Base-by-base conservation (phyloP, 257 asterid species). In the Jacaranda copaia region DNA sequence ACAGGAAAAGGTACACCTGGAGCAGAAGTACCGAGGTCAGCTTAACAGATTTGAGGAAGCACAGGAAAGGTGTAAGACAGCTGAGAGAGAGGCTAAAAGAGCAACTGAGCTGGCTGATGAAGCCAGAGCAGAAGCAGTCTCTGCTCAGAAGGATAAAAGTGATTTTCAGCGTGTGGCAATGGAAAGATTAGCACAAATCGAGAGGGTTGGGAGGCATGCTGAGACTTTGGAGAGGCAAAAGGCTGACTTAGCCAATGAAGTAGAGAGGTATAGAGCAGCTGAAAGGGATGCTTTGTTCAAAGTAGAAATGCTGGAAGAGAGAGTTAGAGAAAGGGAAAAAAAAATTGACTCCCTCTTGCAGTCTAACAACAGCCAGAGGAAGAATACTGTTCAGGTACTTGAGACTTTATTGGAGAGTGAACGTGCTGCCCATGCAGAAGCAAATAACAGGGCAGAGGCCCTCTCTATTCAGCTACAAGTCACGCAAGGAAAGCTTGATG, bases 51-150 rank as follows among this genome's bases (percentile, higher is more conserved):
- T 92, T 61, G 98, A 83, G 80, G 98, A 96, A 70, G 83, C 91
- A 46, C 90, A 91, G 67, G 93, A 90, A 82, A 85, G 99, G 83
- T 92, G 96, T 81, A 93, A 87, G 82, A 78, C 82, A 25, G 97
- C 99, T 16, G 99, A 96, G 79, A 88, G 72, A 70, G 96, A 93
- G 67, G 93, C 96, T 14, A 91, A 90, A 81, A 87, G 98, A 76
- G 96, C 94, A 1, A 96, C 89, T 9, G 96, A 93, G 53, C 52
- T 93, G 82, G 99, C 99, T 76, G 99, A 93, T 79, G 83, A 83
- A 82, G 99, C 97, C 59, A 87, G 99, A 83, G 90, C 90, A 0
- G 97, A 91, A 86, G 98, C 99, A 38, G 96, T 85, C 81, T 73
- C 88, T 7, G 97, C 98, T 43, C 96, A 90, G 81, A 90, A 85